phyloP scores from a whole-genome alignment of 805 yeast species.

The Nakazawaea wickerhamii region DNA sequence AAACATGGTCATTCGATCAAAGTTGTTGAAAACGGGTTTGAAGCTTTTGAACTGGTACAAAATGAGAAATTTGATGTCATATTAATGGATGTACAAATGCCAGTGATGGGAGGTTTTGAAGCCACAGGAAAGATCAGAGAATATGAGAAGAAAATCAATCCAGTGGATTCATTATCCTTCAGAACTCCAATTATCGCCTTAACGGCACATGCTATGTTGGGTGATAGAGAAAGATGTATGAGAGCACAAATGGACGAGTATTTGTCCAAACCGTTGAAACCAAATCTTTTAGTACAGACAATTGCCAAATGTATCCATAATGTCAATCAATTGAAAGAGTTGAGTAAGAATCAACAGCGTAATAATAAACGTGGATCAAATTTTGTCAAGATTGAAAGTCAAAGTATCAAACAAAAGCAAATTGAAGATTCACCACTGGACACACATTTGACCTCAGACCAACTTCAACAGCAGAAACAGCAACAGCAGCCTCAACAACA shows the following conservation, averaged over 20 bases:
- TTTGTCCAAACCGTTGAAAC: slow-evolving; percentile 82
- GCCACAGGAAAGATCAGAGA: slow-evolving; percentile 83
- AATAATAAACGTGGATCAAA: slow-evolving; percentile 40
- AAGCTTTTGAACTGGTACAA: slow-evolving; percentile 73
- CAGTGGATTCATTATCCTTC: slow-evolving; percentile 61
- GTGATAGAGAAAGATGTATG: slow-evolving; percentile 81
- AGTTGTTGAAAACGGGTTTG: slow-evolving; percentile 82
- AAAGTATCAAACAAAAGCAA: slow-evolving; percentile 2
- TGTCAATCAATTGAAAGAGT: slow-evolving; percentile 54
- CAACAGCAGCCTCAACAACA: background rate
- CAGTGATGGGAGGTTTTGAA: slow-evolving; percentile 92
- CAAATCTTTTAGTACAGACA: slow-evolving; percentile 76
- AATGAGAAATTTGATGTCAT: slow-evolving; percentile 70
- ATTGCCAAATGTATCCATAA: slow-evolving; percentile 78
- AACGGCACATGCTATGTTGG: slow-evolving; percentile 93
- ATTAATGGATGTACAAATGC: slow-evolving; percentile 93
- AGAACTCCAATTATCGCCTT: slow-evolving; percentile 85
- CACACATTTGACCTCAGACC: too few species aligned
- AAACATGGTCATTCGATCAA: slow-evolving; percentile 81
- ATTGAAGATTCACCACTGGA: too few species aligned
- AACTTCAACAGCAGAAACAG: background rate
- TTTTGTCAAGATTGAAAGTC: slow-evolving; percentile 40
- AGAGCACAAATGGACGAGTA: slow-evolving; percentile 93
- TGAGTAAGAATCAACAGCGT: slow-evolving; percentile 29
- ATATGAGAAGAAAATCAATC: slow-evolving; percentile 79